phyloP scores from a whole-genome alignment of 805 yeast species.

The Pichia membranifaciens region DNA sequence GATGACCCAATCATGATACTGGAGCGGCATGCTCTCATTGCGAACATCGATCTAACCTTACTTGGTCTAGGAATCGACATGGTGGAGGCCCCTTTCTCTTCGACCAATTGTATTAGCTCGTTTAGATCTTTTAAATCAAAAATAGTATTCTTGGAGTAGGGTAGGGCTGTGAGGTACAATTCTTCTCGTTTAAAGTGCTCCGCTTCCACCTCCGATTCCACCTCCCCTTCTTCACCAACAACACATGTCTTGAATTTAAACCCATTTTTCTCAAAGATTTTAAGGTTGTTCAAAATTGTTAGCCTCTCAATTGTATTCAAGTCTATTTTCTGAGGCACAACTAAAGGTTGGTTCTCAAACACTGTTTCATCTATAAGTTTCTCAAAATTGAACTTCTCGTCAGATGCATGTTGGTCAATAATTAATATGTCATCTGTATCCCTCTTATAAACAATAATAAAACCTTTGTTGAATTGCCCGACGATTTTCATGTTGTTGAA shows the following conservation, averaged over 20 bases:
- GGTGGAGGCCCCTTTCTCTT: conserved; percentile 44
- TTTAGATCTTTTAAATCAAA: conserved; percentile 67
- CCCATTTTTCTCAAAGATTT: conserved; percentile 67
- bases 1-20: conserved; percentile 92
- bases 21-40: conserved; percentile 91
- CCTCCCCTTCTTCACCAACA: conserved; percentile 34
- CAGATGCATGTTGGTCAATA: conserved; percentile 96
- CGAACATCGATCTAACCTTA: conserved; percentile 77
- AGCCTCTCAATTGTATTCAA: conserved; percentile 76
- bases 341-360: conserved; percentile 66
- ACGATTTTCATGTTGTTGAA: conserved; percentile 70
- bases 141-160: conserved; percentile 62
- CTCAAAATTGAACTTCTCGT: conserved; percentile 91
- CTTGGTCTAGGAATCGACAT: conserved; percentile 51
- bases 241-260: conserved; percentile 45
- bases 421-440: conserved; percentile 62
- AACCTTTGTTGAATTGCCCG: conserved; percentile 96
- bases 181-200: conserved; percentile 36
- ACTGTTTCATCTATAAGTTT: conserved; percentile 47
- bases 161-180: conserved; percentile 55
- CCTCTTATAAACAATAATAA: conserved; percentile 66
- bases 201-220: conserved; percentile 47
- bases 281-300: conserved; percentile 53
- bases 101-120: conserved; percentile 67
- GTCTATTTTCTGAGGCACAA: conserved; percentile 51